Percentiles rank a stretch among this genome's conserved stretches.
phyloP scores from a whole-genome alignment of 2,329 filamentous ascomycete species.

The Ophiostoma montium region DNA sequence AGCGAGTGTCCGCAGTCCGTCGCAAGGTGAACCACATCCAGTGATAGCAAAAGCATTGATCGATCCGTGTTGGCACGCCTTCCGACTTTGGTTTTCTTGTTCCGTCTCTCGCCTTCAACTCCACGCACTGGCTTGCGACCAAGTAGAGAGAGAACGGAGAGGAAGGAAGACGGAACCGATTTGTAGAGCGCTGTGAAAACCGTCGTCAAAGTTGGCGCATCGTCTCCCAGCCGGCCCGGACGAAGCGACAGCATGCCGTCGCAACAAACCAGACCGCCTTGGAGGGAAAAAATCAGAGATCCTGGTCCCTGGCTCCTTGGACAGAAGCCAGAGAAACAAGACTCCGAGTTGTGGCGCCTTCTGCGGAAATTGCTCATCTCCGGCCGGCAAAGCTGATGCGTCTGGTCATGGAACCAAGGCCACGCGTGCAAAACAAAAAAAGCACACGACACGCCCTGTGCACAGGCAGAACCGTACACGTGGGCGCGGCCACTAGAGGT shows the following conservation, averaged over 20 bases:
- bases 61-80: not conserved
- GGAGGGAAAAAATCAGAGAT: constrained; percentile 12
- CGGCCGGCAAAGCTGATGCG: constrained; percentile 39
- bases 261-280: not conserved
- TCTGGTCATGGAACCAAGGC: constrained; percentile 30
- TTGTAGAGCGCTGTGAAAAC: constrained; percentile 64
- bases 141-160: constrained; percentile 25
- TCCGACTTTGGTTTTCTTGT: not conserved
- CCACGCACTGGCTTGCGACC: too few relatives aligned
- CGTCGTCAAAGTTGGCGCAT: constrained; percentile 84
- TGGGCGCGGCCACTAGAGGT: constrained; percentile 9
- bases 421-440: constrained; percentile 22
- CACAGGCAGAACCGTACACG: constrained; percentile 1
- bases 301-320: not conserved
- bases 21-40: too few relatives aligned
- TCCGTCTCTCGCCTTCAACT: not conserved
- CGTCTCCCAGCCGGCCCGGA: constrained; percentile 28
- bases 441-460: constrained; percentile 9
- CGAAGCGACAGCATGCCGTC: not conserved
- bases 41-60: not conserved
- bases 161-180: not conserved
- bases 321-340: not conserved
- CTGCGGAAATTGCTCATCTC: constrained; percentile 14
- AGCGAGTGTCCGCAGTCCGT: not conserved
- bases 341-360: constrained; percentile 31